phyloP scores from a whole-genome alignment of 108 stramenopile genomes.

The Skeletonema potamos region DNA sequence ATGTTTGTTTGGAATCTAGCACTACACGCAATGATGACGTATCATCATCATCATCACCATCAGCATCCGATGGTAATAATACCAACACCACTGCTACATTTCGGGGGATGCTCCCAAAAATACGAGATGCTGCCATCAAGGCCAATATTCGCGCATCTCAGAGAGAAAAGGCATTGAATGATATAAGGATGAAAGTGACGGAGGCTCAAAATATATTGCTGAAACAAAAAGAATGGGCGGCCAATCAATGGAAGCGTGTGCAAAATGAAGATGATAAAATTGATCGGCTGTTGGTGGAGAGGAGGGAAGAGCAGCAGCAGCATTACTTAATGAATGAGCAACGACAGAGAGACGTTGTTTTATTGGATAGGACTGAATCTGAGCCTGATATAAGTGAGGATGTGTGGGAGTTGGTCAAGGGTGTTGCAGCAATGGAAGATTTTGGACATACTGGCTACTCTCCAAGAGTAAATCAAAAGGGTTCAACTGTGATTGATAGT shows the following conservation, averaged over 20 bases:
- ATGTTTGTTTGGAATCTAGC: slow-evolving; percentile 15
- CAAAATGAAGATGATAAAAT: slow-evolving; percentile 51
- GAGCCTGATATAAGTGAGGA: slow-evolving; percentile 25
- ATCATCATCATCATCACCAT: too few relatives aligned
- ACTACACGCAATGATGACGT: background rate
- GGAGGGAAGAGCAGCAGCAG: slow-evolving; percentile 33
- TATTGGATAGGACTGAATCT: slow-evolving; percentile 5
- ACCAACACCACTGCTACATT: background rate
- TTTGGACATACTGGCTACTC: slow-evolving; percentile 66
- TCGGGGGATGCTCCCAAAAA: slow-evolving; percentile 33
- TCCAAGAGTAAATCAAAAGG: slow-evolving; percentile 15
- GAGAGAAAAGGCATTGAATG: slow-evolving; percentile 47
- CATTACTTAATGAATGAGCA: slow-evolving; percentile 37
- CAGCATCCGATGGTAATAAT: background rate
- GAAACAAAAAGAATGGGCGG: slow-evolving; percentile 47
- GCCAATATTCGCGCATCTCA: slow-evolving; percentile 43
- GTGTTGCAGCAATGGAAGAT: slow-evolving; percentile 64
- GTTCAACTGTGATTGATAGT: background rate
- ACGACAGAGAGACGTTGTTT: slow-evolving; percentile 34
- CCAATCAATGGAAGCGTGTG: slow-evolving; percentile 56
- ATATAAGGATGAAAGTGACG: slow-evolving; percentile 38
- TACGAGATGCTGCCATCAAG: slow-evolving; percentile 34
- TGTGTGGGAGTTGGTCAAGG: slow-evolving; percentile 66
- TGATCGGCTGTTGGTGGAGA: slow-evolving; percentile 41
- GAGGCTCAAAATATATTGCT: slow-evolving; percentile 47